A percentile compares a stretch with the other conserved stretches of the same genome.
These are phyloP conservation scores for Lanzia echinophila DNA, from an alignment of 2,329 filamentous ascomycete genomes.

Conservation along the genomic window DNA sequence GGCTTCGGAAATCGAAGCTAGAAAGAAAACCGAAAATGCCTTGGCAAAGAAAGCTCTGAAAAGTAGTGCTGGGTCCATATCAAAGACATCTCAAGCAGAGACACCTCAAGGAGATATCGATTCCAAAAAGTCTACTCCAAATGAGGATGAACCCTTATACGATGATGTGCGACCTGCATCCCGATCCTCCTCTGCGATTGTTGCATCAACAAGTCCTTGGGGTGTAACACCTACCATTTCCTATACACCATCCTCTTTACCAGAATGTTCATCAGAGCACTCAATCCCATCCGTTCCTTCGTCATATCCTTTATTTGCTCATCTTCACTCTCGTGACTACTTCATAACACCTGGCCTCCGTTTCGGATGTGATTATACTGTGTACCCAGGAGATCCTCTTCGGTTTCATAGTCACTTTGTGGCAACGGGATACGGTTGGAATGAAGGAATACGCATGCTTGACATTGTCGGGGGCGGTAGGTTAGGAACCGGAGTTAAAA, in stretches of 20 bases:
- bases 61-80: slow-evolving; percentile 11
- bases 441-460: slow-evolving; percentile 76
- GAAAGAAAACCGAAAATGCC: slow-evolving; percentile 22
- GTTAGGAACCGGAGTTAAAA: slow-evolving; percentile 91
- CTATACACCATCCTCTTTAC: slow-evolving; percentile 32
- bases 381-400: slow-evolving; percentile 91
- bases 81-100: slow-evolving; percentile 8
- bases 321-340: slow-evolving; percentile 73
- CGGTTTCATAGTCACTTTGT: slow-evolving; percentile 95
- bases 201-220: slow-evolving; percentile 15
- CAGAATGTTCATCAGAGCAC: slow-evolving; percentile 19
- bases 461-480: slow-evolving; percentile 82
- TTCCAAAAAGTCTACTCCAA: not conserved
- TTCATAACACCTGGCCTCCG: slow-evolving; percentile 88
- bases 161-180: slow-evolving; percentile 32
- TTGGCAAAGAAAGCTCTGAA: slow-evolving; percentile 24
- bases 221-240: slow-evolving; percentile 41
- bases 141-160: slow-evolving; percentile 20
- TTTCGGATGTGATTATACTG: slow-evolving; percentile 90
- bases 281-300: slow-evolving; percentile 37
- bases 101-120: slow-evolving; percentile 3
- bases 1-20: slow-evolving; percentile 28
- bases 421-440: slow-evolving; percentile 77
- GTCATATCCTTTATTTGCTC: slow-evolving; percentile 70
- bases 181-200: slow-evolving; percentile 22